Evolutionary conservation across 2,329 filamentous ascomycete genomes (phyloP), one percentile per base, ranked within the genome.

Genomic region (Venturia nashicola): DNA sequence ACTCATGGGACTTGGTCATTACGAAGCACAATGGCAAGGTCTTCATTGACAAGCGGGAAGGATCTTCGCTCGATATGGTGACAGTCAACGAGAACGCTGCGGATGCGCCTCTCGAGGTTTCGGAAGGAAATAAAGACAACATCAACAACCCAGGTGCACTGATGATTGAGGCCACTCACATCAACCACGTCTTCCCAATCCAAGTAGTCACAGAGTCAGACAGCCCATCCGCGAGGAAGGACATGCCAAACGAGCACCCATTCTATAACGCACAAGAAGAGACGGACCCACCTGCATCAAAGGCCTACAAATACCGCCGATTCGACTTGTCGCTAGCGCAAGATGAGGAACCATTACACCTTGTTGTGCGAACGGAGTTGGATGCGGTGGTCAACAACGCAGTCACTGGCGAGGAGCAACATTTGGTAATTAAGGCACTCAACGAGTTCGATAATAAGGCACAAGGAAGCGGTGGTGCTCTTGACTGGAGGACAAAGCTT

Each of bases 371-470:
- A 70, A 95, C 94, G 43, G 94, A 99, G 81, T 81, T 97, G 65
- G 94, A 99, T 73, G 93, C 94, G 23, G 89, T 97, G 39, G 86
- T 96, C 78, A 97, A 96, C 87, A 96, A 96, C 82, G 88, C 87
- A 73, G 90, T 91, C 76, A 91, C 83, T 72, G 91, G 91, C 73
- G 91, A 96, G 71, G 91, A 97, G 77, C 92, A 97, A 77, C 88
- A 87, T 78, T 76, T 99, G 71, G 90, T 89, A 46, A 86, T 99
- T 79, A 95, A 97, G 81, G 94, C 94, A 4, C 86, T 99, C 70
- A 99, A 99, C 82, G 94, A 99, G 81, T 99, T 97, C 74, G 94
- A 99, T 80, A 91, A 86, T 85, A 97, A 96, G 82, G 94, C 94
- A 32, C 92, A 95, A 75, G 94, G 94, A 70, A 90, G 90, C 69